Percentiles rank a stretch among this genome's conserved stretches.
Evolutionary conservation across 1,139 yeast species (phyloP).

Genomic region (Yamadazyma siamensis): DNA sequence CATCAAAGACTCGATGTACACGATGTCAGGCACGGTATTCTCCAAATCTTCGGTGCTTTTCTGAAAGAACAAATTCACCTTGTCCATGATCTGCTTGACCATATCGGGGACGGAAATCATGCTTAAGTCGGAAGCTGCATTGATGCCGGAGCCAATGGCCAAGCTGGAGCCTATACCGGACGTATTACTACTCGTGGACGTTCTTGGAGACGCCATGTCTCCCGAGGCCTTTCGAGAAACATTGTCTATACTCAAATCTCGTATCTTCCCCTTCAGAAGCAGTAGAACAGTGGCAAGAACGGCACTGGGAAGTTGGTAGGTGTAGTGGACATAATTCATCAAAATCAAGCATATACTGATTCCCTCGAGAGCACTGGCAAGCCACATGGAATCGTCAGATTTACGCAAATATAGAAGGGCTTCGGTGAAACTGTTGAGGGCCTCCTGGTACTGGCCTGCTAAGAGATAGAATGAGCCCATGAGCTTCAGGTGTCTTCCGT

Average conservation of each 20-base stretch:
- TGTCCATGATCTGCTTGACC: constrained; percentile 41
- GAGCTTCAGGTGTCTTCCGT: constrained; percentile 73
- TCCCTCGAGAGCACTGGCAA: constrained; percentile 82
- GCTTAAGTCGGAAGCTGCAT: constrained; percentile 23
- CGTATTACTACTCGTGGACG: constrained; percentile 4
- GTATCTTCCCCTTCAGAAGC: constrained; percentile 22
- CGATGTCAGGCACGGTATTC: constrained; percentile 80
- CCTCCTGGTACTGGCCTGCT: constrained; percentile 75
- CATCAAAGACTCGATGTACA: constrained; percentile 69
- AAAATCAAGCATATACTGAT: constrained; percentile 64
- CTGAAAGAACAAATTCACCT: constrained; percentile 56
- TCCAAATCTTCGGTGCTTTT: constrained; percentile 58
- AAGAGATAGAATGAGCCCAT: constrained; percentile 73
- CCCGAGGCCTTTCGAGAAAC: constrained; percentile 18
- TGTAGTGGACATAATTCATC: constrained; percentile 54
- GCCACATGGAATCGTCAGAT: constrained; percentile 79
- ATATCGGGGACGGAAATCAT: constrained; percentile 43
- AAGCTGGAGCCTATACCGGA: not conserved
- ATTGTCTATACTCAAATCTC: constrained; percentile 16
- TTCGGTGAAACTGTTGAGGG: constrained; percentile 69
- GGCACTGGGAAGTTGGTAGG: constrained; percentile 57
- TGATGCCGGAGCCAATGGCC: constrained; percentile 1
- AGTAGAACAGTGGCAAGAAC: constrained; percentile 23
- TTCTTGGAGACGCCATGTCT: constrained; percentile 12
- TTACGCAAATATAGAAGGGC: constrained; percentile 59